Base-by-base conservation (phyloP, 2,329 filamentous ascomycete species). In the Lecanoromycetidae sp. region DNA sequence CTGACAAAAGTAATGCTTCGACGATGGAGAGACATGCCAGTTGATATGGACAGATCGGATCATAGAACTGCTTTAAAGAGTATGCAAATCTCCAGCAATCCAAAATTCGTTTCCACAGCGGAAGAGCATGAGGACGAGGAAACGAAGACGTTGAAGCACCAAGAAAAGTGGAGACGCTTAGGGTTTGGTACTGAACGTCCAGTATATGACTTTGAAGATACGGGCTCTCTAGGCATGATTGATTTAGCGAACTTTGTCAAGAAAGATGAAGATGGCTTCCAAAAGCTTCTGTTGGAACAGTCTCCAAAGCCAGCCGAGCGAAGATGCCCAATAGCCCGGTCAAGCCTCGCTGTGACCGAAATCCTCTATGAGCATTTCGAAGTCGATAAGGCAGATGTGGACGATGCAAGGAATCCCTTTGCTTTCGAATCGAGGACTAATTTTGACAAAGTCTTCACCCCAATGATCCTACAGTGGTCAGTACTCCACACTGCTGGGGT, bases 331-430 rank as follows among this genome's bases (percentile, higher is more conserved):
- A 74, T 98, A 54, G 87, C 88, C 3, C 77, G 84, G 48, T 86
- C 87, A 9, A 94, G 87, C 58, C 68, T 96, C 54, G 81, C 87
- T 0, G 79, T 95, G 30, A 96, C 90, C 1, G 75, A 82, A 56
- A 86, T 93, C 30, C 68, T 98, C 3, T 96, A 91, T 63, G 87
- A 96, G 57, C 87, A 96, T 63, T 98, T 98, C 57, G 87, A 94
- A 51, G 84, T 96, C 32, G 87, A 94, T 56, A 86, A 82, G 61
- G 76, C 80, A 3, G 87, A 93, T 43, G 68, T 83, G 42, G 83
- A 90, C 54, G 87, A 94, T 57, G 71, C 77, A 12, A 83, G 86
- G 62, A 79, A 76, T 19, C 87, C 88, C 57, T 76, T 87, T 53
- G 71, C 80, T 8, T 65, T 87, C 41, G 87, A 94, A 55, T 80